A percentile compares a stretch with the other conserved stretches of the same genome.
phyloP scores from a whole-genome alignment of 768 basidiomycete species.

The Sistotremastrum suecicum region DNA sequence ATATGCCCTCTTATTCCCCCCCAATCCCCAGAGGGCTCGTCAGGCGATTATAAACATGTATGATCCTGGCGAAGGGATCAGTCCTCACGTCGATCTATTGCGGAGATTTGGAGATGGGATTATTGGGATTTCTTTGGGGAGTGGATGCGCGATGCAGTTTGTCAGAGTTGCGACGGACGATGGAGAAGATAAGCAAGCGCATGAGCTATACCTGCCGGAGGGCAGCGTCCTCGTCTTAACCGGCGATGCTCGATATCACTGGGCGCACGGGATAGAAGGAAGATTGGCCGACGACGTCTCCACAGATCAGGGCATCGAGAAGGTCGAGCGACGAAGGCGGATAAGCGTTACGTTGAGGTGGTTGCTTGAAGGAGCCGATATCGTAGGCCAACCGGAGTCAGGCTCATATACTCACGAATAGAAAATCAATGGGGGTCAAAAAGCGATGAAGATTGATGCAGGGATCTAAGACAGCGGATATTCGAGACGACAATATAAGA shows the following conservation, averaged over 20 bases:
- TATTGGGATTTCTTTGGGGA: constrained; percentile 70
- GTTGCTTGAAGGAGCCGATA: constrained; percentile 72
- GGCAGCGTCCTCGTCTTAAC: constrained; percentile 66
- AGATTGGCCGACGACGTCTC: constrained; percentile 43
- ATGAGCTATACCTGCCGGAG: constrained; percentile 59
- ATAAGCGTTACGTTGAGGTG: constrained; percentile 82
- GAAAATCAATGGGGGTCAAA: too few relatives aligned
- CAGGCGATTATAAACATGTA: constrained; percentile 91
- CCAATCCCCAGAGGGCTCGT: constrained; percentile 33
- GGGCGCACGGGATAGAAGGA: constrained; percentile 79
- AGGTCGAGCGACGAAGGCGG: constrained; percentile 40
- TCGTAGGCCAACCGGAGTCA: constrained; percentile 33
- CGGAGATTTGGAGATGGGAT: constrained; percentile 82
- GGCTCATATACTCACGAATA: too few relatives aligned
- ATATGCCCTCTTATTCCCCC: constrained; percentile 49
- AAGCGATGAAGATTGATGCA: too few relatives aligned
- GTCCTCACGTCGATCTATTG: constrained; percentile 77
- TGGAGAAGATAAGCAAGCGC: constrained; percentile 8
- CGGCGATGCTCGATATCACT: constrained; percentile 69
- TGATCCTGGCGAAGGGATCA: constrained; percentile 77
- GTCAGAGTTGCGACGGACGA: constrained; percentile 12
- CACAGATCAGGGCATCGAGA: constrained; percentile 7
- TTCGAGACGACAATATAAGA: too few relatives aligned
- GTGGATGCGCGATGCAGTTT: constrained; percentile 74
- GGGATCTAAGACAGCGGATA: too few relatives aligned